Percentiles rank a stretch among this genome's conserved stretches.
Conservation (phyloP, 2,329 filamentous ascomycete species). For the Ophiostoma sp. region DNA sequence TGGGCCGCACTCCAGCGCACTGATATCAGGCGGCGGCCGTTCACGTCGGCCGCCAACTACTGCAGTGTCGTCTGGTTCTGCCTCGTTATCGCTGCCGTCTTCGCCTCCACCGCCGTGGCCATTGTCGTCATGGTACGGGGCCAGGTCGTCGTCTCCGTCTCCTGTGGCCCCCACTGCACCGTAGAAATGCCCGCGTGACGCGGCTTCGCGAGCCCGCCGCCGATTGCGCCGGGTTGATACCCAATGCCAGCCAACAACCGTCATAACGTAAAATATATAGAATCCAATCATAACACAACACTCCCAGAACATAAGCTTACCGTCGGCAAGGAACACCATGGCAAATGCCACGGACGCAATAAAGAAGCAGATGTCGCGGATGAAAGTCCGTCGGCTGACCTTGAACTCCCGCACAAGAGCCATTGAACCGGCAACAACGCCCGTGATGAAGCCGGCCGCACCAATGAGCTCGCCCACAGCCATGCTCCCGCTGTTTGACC, state of each 20-base stretch:
- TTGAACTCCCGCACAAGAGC: conserved; percentile 91
- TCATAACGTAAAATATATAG: conserved; percentile 81
- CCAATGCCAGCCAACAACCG: conserved; percentile 93
- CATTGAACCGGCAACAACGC: conserved; percentile 95
- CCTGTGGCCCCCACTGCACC: conserved; percentile 35
- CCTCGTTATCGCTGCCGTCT: conserved; percentile 45
- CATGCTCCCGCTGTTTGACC: conserved; percentile 92
- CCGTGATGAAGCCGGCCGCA: conserved; percentile 91
- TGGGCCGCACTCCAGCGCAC: conserved; percentile 41
- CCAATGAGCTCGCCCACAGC: conserved; percentile 93
- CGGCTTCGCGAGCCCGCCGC: conserved; percentile 59
- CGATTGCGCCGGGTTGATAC: conserved; percentile 59
- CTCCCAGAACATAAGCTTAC: conserved; percentile 79
- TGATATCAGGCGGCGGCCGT: conserved; percentile 36
- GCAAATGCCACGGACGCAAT: conserved; percentile 80
- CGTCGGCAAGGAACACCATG: conserved; percentile 81
- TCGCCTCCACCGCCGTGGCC: conserved; percentile 36
- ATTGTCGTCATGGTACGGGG: conserved; percentile 57
- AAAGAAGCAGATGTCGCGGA: conserved; percentile 90
- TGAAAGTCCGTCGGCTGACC: conserved; percentile 82
- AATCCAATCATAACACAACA: conserved; percentile 84
- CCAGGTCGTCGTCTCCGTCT: conserved; percentile 53
- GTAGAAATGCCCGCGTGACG: conserved; percentile 69
- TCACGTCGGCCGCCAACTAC: conserved; percentile 32
- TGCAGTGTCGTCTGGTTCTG: conserved; percentile 35